Base-by-base conservation (phyloP, 2,329 filamentous ascomycete genomes). In the Xenosphaeropsis pyriputrescens region DNA sequence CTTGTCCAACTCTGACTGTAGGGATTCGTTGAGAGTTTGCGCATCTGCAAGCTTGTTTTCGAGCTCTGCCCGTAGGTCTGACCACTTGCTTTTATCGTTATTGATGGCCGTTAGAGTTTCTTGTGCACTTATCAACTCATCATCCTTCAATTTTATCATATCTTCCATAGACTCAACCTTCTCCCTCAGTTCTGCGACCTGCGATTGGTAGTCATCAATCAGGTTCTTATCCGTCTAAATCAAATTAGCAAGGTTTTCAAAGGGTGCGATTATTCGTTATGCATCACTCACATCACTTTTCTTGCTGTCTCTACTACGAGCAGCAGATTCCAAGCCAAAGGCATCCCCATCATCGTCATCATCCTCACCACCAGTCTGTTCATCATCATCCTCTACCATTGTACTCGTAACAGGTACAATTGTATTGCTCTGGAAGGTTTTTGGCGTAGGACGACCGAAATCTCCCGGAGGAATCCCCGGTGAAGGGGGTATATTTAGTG, bases 391-490 rank as follows among this genome's bases (percentile, higher is more conserved):
- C 57, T 98, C 91, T 1, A 96, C 76, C 79, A 96, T 88, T 1
- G 84, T 95, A 51, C 89, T 93, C 62, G 96, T 98, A 55, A 95
- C 96, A 1, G 91, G 91, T 22, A 96, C 82, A 50, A 96, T 93
- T 0, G 86, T 96, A 54, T 93, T 96, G 54, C 82, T 89, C 55
- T 94, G 88, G 47, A 93, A 86, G 29, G 86, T 86, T 55, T 93
- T 94, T 13, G 84, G 81, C 47, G 84, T 73, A 4, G 88, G 88
- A 34, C 84, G 71, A 32, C 80, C 79, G 45, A 76, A 81, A 37
- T 81, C 76, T 49, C 76, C 75, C 34, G 68, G 68, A 6, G 64
- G 65, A 35, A 72, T 44, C 37, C 68, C 66, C 6, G 75, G 75
- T 9, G 75, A 79, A 9, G 70, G 66, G 42, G 72, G 78, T 34